Conservation (phyloP, 768 basidiomycete species). For the Suillus alpinus region DNA sequence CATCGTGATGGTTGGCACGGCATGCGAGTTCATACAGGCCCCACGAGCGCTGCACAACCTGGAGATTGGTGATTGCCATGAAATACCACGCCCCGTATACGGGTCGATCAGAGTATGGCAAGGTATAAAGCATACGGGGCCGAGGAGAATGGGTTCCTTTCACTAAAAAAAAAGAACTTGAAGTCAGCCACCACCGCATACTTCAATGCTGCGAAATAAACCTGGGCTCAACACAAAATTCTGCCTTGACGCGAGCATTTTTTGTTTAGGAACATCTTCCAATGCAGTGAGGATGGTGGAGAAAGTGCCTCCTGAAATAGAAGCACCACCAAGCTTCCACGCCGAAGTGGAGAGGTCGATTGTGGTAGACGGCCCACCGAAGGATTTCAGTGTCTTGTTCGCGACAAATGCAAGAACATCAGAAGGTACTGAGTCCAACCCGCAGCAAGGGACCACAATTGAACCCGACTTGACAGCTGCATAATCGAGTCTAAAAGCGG, state of each 20-base stretch:
- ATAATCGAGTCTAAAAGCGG: constrained; percentile 58
- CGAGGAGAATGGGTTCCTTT: constrained; percentile 27
- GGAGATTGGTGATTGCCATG: constrained; percentile 44
- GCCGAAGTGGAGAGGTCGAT: constrained; percentile 60
- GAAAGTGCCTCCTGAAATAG: constrained; percentile 38
- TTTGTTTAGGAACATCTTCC: constrained; percentile 32
- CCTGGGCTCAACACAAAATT: constrained; percentile 46
- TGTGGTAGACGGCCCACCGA: constrained; percentile 31
- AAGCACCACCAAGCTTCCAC: constrained; percentile 29
- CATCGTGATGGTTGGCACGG: constrained; percentile 16
- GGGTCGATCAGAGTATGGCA: constrained; percentile 30
- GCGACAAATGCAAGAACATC: constrained; percentile 70
- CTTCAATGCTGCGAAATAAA: constrained; percentile 17
- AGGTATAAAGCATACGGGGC: constrained; percentile 33
- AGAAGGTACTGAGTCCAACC: constrained; percentile 74
- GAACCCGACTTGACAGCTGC: constrained; percentile 66
- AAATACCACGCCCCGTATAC: constrained; percentile 41
- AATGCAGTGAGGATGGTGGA: constrained; percentile 31
- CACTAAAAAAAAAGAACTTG: constrained; percentile 22
- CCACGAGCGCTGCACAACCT: constrained; percentile 56
- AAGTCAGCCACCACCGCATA: constrained; percentile 5
- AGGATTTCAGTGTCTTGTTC: constrained; percentile 61
- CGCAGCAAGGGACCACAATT: constrained; percentile 77
- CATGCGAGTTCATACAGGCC: constrained; percentile 41
- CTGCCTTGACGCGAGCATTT: constrained; percentile 24